Base-by-base conservation (phyloP, 2,329 filamentous ascomycete genomes). In the Penicillium janthinellum region DNA sequence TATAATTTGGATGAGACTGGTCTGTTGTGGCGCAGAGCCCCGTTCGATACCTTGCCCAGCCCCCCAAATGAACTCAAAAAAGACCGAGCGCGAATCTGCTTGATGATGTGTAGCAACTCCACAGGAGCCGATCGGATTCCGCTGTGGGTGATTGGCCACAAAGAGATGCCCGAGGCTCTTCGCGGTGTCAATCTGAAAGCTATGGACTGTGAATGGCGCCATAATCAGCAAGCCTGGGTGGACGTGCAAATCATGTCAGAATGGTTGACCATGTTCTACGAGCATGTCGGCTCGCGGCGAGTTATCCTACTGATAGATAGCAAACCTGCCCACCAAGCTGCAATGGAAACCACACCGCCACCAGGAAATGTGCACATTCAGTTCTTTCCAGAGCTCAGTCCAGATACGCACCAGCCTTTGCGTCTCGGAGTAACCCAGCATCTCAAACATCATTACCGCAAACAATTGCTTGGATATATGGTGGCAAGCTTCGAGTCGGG, bases 171-270 rank as follows among this genome's bases (percentile, higher is more conserved):
- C 5, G 49, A 56, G 12, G 58, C 67, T 12, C 64, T 72, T 37
- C 25, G 62, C n/a, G 51, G 57, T 7, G 60, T 67, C 14, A 72
- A 71, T 54, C 57, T 66, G 5, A 54, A 65, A 28, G 66, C 70
- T 31, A 58, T 71, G 10, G 63, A 58, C 15, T 63, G 65, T 35
- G 56, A 63, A 20, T 72, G 70, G 64, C 63, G 66, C 20, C 61
- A 64, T 49, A 69, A 70, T 58, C 59, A 60, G n/a, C 67, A 70
- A 44, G 65, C 63, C 17, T 69, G 63, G 57, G 57, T 71, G 50
- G 61, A 59, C 22, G 60, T 51, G 20, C 41, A 50, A 4, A 61
- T 67, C 10, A 67, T 69, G 57, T 54, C 57, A 39, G 59, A 69
- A 38, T 69, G 65, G 65, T 15, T 63, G 6, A 45, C 38, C 14